Conservation (phyloP, 1,284 basidiomycete species). For the Heterobasidion occidentale region DNA sequence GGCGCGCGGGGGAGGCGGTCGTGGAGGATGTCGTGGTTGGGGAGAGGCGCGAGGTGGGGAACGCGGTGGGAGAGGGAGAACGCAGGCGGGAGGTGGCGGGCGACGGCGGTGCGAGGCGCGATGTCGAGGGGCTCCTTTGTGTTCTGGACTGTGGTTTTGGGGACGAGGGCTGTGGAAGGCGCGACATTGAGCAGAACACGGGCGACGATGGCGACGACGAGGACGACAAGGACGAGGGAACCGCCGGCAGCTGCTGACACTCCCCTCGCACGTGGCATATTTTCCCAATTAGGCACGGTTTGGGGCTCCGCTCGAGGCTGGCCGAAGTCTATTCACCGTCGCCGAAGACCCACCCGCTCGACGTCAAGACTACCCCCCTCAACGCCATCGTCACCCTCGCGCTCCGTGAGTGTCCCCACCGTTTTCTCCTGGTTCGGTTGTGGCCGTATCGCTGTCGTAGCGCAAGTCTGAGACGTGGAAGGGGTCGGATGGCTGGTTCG, state of each 20-base stretch:
- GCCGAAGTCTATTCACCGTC: constrained; percentile 5
- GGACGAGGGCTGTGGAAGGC: constrained; percentile 37
- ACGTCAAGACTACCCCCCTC: constrained; percentile 23
- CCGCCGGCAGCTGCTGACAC: too few relatives aligned
- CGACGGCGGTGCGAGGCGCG: constrained; percentile 6
- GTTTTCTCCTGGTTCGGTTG: constrained; percentile 5
- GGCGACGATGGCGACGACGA: neutral
- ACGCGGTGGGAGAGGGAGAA: constrained; percentile 9
- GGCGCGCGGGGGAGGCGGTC: neutral
- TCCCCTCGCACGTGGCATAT: neutral
- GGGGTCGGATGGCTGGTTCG: constrained; percentile 21
- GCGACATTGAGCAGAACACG: constrained; percentile 30
- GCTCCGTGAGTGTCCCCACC: constrained; percentile 22
- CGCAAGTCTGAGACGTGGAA: constrained; percentile 1
- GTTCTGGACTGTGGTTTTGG: constrained; percentile 26
- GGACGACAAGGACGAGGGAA: too few relatives aligned
- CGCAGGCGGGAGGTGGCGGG: constrained; percentile 13
- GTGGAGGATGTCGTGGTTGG: neutral
- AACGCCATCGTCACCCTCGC: constrained; percentile 21
- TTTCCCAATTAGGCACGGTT: neutral
- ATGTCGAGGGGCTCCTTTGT: constrained; percentile 4
- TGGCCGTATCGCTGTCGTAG: constrained; percentile 7
- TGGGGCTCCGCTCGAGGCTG: constrained; percentile 6
- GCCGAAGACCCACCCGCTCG: constrained; percentile 18
- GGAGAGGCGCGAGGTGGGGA: constrained; percentile 1